Evolutionary conservation across 2,329 filamentous ascomycete genomes (phyloP), one percentile per base, ranked within the genome.

Genomic region (Stachybotrys chartarum): DNA sequence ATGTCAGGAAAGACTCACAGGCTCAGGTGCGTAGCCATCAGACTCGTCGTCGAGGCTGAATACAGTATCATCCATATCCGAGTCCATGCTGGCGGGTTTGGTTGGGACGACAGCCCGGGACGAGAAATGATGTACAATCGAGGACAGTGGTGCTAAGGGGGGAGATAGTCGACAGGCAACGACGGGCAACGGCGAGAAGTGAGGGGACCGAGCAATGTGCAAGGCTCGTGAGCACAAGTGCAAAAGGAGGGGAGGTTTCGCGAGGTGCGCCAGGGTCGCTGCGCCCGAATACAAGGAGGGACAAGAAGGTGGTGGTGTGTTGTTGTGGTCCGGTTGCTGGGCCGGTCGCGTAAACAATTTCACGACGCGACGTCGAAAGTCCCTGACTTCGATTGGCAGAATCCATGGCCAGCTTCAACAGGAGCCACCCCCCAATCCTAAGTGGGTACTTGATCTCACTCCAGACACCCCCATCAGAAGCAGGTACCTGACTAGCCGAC

Each of bases 11-110:
- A 42, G 35, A 66, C 72, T 64, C 59, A 75, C 73, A 51, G 64
- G 63, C 58, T 72, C 64, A n/a, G 73, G 73, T 52, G 68, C 69
- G 56, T 65, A 76, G 60, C 63, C 73, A 55, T 75, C 74, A 24
- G 74, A 76, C 56, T 76, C 73, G 42, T 74, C 71, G 52, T 63
- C 72, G 31, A 70, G 54, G 56, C 69, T 73, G 60, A 72, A 73
- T 50, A 62, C 63, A 57, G 67, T 73, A 72, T 85, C 84, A 55
- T 83, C 81, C 48, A 72, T 72, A 58, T 83, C 80, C 58, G 78
- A 82, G 63, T 80, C 78, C 81, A 84, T 84, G 52, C 64, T 73
- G 70, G 60, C 59, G 52, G 54, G 51, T 30, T 54, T 58, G 47
- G 47, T 53, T 56, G 58, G 57, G 51, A 62, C 51, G 54, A 59